Evolutionary conservation across 805 yeast species (phyloP), one percentile per base, ranked within the genome.

Genomic region (Candida morakotiae): DNA sequence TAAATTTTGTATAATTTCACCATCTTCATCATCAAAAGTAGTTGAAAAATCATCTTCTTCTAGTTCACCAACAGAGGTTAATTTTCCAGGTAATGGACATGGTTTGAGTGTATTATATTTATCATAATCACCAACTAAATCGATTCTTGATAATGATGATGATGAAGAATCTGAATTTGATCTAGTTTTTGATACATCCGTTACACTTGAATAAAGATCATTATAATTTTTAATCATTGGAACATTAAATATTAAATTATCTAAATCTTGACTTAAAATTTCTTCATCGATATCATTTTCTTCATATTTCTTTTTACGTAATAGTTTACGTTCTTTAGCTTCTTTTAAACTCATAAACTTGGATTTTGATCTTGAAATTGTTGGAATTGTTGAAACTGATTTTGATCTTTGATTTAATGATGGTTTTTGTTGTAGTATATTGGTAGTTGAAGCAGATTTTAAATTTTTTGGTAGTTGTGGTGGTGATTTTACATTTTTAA

Each of bases 221-320:
- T 58, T 57, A 40, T 60, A 61, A 40, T 57, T 60, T 36, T 55
- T 56, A 16, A 67, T 60, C 9, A 68, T 59, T 1, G 73, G 73
- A 14, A 68, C 73, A 42, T 68, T 68, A 45, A 68, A 67, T 9
- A 65, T 67, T 33, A 67, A 49, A 23, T 40, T 34, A 36, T 63
- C 67, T 34, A 65, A 43, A 42, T 66, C 71, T 40, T 60, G 58
- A 9, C 57, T 43, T 21, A 64, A 43, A 19, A 66, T 58, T 24
- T 62, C 68, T 34, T 66, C 72, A 36, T 65, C 71, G 43, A 58
- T 56, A 32, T 64, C 66, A 44, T 62, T 55, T 14, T 67, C 71
- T 35, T 67, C 73, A 40, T 65, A 67, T 23, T 49, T 49, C 44
- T 67, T 60, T 45, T 66, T 67, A 9, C 70, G 53, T 16, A 58